Base-by-base conservation (phyloP, 331 rosid genomes). In the Quercus phellos region DNA sequence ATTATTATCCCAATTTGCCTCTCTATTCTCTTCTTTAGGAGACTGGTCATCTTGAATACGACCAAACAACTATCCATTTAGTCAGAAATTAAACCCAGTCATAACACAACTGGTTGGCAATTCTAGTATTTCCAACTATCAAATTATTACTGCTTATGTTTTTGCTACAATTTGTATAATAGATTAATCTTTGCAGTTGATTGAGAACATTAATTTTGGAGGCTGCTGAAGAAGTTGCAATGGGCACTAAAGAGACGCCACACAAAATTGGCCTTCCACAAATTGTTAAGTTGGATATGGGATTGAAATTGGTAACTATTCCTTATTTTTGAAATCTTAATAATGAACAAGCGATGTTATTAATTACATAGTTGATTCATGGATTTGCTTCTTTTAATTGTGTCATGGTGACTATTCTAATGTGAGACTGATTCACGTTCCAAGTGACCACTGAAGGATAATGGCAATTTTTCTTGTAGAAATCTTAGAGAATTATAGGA, bases 301-400 rank as follows among this genome's bases (percentile, higher is more conserved):
- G 92, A 42, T 81, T 88, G 83, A 91, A 84, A 76, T 67, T 92
- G 95, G 97, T 92, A 89, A 72, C 2, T 12, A 24, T 83, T 80
- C 12, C 35, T 21, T 12, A 21, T 16, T 5, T 72, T 4, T 11
- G 66, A 56, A 9, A 18, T 74, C 6, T 50, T 43, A 59, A 32
- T 38, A 50, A 21, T 46, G 56, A 35, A 12, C 51, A 34, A 32
- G 24, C 9, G 51, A 34, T 66, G 51, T 18, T 34, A 9, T 66
- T 66, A 4, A 66, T 59, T 21, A 26, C 68, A 38, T 75, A 50
- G 42, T 55, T 21, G 12, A 6, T 58, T 55, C 30, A 21, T 53
- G 27, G 27, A 38, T 68, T 68, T 11, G n/a, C 29, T 32, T 5
- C 64, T 60, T 42, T n/a, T 14, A 11, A 18, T 38, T 3, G 55